Base-by-base conservation (phyloP, 495 filamentous ascomycete genomes). In the Xylaria curta region DNA sequence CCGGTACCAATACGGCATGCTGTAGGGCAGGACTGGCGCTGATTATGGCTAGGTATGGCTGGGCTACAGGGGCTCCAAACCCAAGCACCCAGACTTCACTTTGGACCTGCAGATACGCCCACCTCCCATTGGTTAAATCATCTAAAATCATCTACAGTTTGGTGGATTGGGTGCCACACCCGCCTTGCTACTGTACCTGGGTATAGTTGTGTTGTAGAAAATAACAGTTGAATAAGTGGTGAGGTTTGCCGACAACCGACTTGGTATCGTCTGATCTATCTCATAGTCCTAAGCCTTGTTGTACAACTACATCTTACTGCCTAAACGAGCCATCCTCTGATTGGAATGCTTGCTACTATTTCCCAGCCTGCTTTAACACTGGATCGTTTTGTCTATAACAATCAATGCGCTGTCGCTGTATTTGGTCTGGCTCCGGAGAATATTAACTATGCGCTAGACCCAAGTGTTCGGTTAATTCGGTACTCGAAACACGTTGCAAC, bases 211-310 rank as follows among this genome's bases (percentile, higher is more conserved):
- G 54, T 26, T 59, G 54, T 36, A 59, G 15, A 31, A 54, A 59
- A 59, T 59, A 59, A 5, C 54, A 59, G 3, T 59, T 36, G 36
- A 38, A 42, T 42, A 12, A 42, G 38, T 42, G 12, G 28, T 31
- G 28, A 31, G 28, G 36, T 62, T 38, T 63, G 60, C 60, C 60
- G 60, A 63, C 60, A 17, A 21, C 60, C 60, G 60, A 44, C 60
- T 63, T 26, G 38, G 10, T 54, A 2, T 60, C 58, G n/a, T 60
- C 58, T 12, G 19, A 60, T 36, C 31, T 33, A 33, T 31, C 31
- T 38, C 36, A 5, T 6, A 44, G 40, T 44, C 40, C 40, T 44
- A 44, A 44, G 44, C 44, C 44, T 6, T n/a, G 44, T n/a, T 21
- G 47, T 54, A 28, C 51, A 54, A 51, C 51, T 51, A 59, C 26